Evolutionary conservation across 1,284 basidiomycete genomes (phyloP).

Genomic region (Schizophyllum commune): DNA sequence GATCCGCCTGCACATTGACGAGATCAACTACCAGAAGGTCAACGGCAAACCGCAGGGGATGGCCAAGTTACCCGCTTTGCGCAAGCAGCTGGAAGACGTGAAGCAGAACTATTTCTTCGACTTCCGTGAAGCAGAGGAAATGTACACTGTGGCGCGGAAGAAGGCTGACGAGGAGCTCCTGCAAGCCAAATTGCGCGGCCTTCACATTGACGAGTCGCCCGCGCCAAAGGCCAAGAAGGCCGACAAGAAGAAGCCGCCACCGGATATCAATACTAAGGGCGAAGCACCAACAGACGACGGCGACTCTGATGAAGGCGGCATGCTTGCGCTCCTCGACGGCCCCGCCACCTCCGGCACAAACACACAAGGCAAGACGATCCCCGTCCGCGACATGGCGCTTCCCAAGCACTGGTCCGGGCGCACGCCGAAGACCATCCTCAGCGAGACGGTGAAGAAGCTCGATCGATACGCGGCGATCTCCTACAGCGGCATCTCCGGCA

Average conservation of each 20-base stretch:
- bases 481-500: conserved; percentile 59
- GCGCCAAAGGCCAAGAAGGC: background rate
- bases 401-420: conserved; percentile 78
- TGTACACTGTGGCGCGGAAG: conserved; percentile 50
- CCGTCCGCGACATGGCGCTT: conserved; percentile 67
- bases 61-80: conserved; percentile 30
- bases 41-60: conserved; percentile 7
- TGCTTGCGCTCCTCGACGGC: conserved; percentile 78
- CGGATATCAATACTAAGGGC: conserved; percentile 14
- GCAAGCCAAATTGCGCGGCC: conserved; percentile 46
- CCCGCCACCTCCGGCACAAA: conserved; percentile 46
- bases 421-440: conserved; percentile 63
- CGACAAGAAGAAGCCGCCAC: conserved; percentile 17
- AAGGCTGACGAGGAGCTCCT: conserved; percentile 45
- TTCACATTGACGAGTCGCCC: background rate
- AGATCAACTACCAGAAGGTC: conserved; percentile 9
- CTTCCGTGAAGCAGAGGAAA: conserved; percentile 56
- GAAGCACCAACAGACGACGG: conserved; percentile 20
- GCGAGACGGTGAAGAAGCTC: conserved; percentile 55
- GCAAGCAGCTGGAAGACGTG: conserved; percentile 44
- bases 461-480: conserved; percentile 73
- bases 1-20: conserved; percentile 9
- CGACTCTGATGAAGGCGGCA: conserved; percentile 55
- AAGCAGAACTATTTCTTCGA: conserved; percentile 74
- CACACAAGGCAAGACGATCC: conserved; percentile 48